phyloP scores from a whole-genome alignment of 352 stramenopile genomes.

The Globisporangium nunn region DNA sequence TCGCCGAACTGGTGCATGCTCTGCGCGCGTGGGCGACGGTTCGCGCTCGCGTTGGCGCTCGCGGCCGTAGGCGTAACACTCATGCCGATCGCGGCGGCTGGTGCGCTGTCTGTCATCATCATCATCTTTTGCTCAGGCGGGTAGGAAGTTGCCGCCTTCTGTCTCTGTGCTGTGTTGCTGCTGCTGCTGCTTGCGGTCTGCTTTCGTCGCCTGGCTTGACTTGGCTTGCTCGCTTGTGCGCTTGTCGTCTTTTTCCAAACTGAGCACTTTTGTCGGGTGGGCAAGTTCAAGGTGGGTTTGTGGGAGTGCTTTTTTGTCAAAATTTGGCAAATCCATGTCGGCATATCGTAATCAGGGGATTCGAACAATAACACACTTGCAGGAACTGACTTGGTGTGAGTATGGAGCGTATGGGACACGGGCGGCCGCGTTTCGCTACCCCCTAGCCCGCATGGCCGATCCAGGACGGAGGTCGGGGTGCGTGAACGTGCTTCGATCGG shows the following conservation, averaged over 20 bases:
- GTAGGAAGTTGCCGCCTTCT: neutral
- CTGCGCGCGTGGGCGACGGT: slow-evolving; percentile 37
- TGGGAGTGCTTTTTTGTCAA: neutral
- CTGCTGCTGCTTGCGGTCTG: neutral
- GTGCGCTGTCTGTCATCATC: slow-evolving; percentile 4
- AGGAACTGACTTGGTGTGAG: neutral
- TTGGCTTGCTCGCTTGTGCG: slow-evolving; percentile 7
- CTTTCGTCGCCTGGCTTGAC: neutral
- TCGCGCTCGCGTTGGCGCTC: slow-evolving; percentile 7
- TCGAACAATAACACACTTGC: neutral
- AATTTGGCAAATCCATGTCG: neutral
- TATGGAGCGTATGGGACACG: neutral
- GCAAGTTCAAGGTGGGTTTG: slow-evolving; percentile 26
- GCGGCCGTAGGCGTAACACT: slow-evolving; percentile 10
- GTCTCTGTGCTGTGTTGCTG: neutral
- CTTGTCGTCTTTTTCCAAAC: slow-evolving; percentile 55
- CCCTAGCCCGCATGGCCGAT: neutral
- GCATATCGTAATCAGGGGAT: neutral
- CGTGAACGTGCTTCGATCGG: neutral
- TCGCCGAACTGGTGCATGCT: slow-evolving; percentile 42
- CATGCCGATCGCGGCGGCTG: neutral
- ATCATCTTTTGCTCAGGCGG: slow-evolving; percentile 9
- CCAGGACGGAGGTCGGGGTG: neutral
- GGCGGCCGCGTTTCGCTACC: neutral
- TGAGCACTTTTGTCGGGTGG: slow-evolving; percentile 19